These are phyloP conservation scores for Rhizopogon vinicolor DNA, from an alignment of 768 basidiomycete genomes.

Conservation along the genomic window DNA sequence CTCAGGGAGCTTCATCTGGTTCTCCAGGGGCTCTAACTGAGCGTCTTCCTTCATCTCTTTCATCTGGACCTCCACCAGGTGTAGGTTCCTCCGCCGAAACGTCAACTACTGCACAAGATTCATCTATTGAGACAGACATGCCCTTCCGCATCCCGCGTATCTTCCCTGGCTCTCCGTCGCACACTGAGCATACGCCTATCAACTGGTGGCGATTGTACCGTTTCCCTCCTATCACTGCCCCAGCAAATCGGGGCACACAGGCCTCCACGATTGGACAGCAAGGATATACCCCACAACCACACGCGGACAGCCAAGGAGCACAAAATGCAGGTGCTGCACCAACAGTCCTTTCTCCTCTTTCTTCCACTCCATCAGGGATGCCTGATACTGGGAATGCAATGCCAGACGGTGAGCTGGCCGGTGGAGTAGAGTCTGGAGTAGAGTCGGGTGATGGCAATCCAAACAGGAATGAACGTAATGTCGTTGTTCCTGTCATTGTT, in stretches of 20 bases:
- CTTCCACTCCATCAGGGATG: conserved; percentile 13
- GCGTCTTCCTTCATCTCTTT: background rate
- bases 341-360: background rate
- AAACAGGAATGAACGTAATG: conserved; percentile 28
- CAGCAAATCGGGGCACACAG: conserved; percentile 20
- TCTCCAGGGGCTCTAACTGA: background rate
- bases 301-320: conserved; percentile 9
- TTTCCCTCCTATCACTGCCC: conserved; percentile 65
- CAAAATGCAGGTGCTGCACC: conserved; percentile 18
- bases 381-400: conserved; percentile 11
- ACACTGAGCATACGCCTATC: conserved; percentile 39
- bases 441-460: background rate
- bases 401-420: conserved; percentile 3
- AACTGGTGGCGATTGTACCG: conserved; percentile 85
- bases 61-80: conserved; percentile 1
- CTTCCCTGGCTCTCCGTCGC: conserved; percentile 24
- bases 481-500: conserved; percentile 79
- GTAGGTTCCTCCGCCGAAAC: background rate
- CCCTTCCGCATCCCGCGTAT: conserved; percentile 25
- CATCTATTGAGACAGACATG: conserved; percentile 14
- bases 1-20: background rate
- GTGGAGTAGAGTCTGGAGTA: background rate
- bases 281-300: conserved; percentile 8
- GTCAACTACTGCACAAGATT: background rate
- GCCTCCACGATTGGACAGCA: conserved; percentile 6